Evolutionary conservation across 2,329 filamentous ascomycete genomes (phyloP), one percentile per base, ranked within the genome.

Genomic region (Cryphonectria japonica): DNA sequence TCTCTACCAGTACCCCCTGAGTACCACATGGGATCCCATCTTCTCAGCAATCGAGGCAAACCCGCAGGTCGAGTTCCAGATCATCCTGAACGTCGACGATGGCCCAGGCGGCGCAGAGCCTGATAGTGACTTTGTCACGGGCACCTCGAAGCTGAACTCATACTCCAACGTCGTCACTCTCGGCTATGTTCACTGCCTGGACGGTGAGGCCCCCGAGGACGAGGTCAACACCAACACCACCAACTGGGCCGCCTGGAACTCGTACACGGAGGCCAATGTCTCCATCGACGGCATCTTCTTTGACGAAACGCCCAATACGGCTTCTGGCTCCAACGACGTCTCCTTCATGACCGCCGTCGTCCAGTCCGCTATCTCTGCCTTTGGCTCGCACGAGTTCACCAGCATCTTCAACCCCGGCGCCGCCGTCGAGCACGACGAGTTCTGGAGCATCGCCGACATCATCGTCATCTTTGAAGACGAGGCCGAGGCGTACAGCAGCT

Each of bases 281-380:
- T 71, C 69, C 34, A 59, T 73, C 50, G 60, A 57, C n/a, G 71
- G 71, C 50, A 69, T 73, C 59, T 73, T 73, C 66, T 73, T 71
- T 46, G 71, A 73, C 57, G 71, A 73, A 77, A 71, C 1, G 60
- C 68, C 14, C 37, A n/a, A 37, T 73, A 71, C 26, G 73, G 70
- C 52, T 76, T 71, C 11, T n/a, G 60, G 59, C 14, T 3, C 22
- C 34, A 37, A 54, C 57, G 60, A 68, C 19, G 69, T 71, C 52
- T 32, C 32, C n/a, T 71, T 69, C 43, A 60, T 71, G 60, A 46
- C 67, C 37, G 57, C 69, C 16, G 43, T 66, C n/a, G 66, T 71
- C 29, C 46, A 65, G 22, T 32, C 57, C n/a, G 67, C 67, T 3
- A 46, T n/a, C 26, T 54, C 63, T 19, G 43, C 41, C 22, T 69